Percentiles rank a stretch among this genome's conserved stretches.
Conservation (phyloP, 202 grass and related monocot species). For the Brachypodium distachyon region DNA sequence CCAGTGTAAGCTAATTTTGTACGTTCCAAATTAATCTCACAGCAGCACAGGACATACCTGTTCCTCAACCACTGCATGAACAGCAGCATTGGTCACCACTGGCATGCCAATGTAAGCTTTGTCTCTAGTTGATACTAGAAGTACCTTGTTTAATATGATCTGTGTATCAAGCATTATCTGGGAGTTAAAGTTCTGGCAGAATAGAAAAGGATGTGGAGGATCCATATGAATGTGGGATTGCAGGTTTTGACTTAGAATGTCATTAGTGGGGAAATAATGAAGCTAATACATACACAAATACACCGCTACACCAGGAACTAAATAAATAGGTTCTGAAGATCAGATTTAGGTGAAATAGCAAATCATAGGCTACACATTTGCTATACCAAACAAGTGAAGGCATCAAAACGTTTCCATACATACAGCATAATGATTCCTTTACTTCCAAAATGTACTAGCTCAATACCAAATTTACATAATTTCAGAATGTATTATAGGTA, state of each 20-base stretch:
- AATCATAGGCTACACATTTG: not conserved
- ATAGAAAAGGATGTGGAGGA: not conserved
- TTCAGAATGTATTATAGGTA: not conserved
- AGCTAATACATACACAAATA: not conserved
- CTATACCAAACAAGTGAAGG: not conserved
- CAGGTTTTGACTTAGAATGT: not conserved
- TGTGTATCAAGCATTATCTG: constrained; percentile 18
- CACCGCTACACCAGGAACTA: not conserved
- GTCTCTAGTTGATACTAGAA: constrained; percentile 81
- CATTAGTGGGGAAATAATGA: not conserved
- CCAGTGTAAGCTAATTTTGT: not conserved
- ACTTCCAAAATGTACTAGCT: not conserved
- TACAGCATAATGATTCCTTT: not conserved
- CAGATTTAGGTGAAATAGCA: not conserved
- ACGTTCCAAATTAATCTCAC: not conserved
- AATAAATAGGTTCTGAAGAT: not conserved
- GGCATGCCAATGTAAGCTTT: constrained; percentile 91
- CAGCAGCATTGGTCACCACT: constrained; percentile 91
- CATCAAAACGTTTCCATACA: not conserved
- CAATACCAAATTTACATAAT: not conserved
- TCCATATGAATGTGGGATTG: not conserved
- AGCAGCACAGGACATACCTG: constrained; percentile 37
- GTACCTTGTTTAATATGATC: constrained; percentile 96
- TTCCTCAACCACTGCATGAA: constrained; percentile 90
- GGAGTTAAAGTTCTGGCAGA: constrained; percentile 9